Percentiles rank a stretch among this genome's conserved stretches.
phyloP scores from a whole-genome alignment of 177 flowering plant genomes.

The Tripterygium wilfordii region DNA sequence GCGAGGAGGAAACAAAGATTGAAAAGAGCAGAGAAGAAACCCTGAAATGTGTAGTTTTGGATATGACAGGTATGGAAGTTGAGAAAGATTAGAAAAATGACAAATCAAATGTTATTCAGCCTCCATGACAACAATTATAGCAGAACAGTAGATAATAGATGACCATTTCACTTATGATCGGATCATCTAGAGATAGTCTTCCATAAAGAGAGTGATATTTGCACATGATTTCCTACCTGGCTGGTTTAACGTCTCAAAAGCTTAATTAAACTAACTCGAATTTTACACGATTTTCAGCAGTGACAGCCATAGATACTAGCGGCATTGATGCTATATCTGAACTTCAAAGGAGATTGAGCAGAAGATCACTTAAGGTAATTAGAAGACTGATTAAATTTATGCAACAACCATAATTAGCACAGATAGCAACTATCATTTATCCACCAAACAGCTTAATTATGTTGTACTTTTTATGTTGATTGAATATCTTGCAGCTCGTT shows the following conservation, averaged over 20 bases:
- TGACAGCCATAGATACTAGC: slow-evolving; percentile 26
- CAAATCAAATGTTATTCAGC: background rate
- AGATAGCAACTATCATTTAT: background rate
- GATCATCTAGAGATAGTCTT: too few species aligned
- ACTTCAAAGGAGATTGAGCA: slow-evolving; percentile 11
- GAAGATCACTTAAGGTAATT: slow-evolving; percentile 24
- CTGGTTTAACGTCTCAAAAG: too few species aligned
- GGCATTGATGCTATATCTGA: slow-evolving; percentile 23
- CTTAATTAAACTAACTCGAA: background rate
- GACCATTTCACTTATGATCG: too few species aligned
- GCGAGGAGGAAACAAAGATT: slow-evolving; percentile 32
- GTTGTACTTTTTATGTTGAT: background rate
- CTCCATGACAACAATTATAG: too few species aligned
- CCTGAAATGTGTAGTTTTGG: slow-evolving; percentile 17
- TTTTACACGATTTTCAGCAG: slow-evolving; percentile 17
- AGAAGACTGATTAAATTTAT: too few species aligned
- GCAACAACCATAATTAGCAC: background rate
- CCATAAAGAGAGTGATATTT: too few species aligned
- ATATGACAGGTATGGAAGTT: slow-evolving; percentile 11
- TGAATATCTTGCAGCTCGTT: slow-evolving; percentile 16
- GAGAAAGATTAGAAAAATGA: background rate
- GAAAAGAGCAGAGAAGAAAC: background rate
- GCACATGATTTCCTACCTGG: too few species aligned
- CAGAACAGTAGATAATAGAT: too few species aligned
- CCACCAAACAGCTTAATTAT: too few species aligned